phyloP scores from a whole-genome alignment of 306 rosid species.

The Begonia loranthoides region DNA sequence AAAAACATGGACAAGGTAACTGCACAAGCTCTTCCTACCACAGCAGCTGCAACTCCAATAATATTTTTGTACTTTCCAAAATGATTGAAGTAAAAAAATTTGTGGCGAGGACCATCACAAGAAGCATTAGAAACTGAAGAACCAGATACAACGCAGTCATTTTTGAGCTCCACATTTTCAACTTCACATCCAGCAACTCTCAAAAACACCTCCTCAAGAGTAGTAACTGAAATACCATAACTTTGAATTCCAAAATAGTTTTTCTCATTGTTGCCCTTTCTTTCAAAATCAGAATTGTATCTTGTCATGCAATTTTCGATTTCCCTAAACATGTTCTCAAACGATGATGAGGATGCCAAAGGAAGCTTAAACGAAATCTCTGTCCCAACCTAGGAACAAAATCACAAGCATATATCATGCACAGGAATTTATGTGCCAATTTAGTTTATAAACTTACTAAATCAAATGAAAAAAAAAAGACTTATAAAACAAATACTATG shows the following conservation, averaged over 20 bases:
- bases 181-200: slow-evolving; percentile 81
- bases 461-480: too few relatives aligned
- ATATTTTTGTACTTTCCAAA: slow-evolving; percentile 42
- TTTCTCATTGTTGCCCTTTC: slow-evolving; percentile 21
- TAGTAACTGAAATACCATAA: slow-evolving; percentile 94
- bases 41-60: slow-evolving; percentile 36
- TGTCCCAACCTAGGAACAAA: slow-evolving; percentile 74
- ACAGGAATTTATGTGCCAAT: background rate
- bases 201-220: slow-evolving; percentile 93
- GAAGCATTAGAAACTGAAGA: slow-evolving; percentile 32
- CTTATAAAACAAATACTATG: too few relatives aligned
- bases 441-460: too few relatives aligned
- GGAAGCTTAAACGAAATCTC: slow-evolving; percentile 99
- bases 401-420: slow-evolving; percentile 9
- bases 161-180: slow-evolving; percentile 36
- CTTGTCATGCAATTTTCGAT: slow-evolving; percentile 74
- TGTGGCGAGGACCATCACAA: slow-evolving; percentile 28
- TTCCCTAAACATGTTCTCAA: slow-evolving; percentile 87
- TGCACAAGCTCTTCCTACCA: slow-evolving; percentile 48
- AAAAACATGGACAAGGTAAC: slow-evolving; percentile 38
- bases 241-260: slow-evolving; percentile 72
- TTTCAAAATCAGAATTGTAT: slow-evolving; percentile 25
- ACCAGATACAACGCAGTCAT: slow-evolving; percentile 18
- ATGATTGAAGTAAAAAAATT: slow-evolving; percentile 19
- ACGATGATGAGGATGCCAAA: slow-evolving; percentile 67